These are phyloP conservation scores for Naegleria lovaniensis DNA, from an alignment of 208 protist species.

Conservation along the genomic window DNA sequence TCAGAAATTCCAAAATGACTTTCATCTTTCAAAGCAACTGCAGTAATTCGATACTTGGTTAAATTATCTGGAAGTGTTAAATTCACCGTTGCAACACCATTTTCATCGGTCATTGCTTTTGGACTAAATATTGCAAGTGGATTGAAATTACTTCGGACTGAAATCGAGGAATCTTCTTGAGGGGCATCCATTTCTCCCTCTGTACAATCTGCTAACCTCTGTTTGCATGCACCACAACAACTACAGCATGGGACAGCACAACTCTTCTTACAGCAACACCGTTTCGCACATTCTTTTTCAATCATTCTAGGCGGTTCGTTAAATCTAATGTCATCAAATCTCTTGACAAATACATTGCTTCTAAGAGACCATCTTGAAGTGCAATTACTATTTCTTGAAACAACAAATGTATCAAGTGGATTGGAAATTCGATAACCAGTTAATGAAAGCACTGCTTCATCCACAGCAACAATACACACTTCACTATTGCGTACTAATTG, in stretches of 20 bases:
- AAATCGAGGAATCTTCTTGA: not conserved
- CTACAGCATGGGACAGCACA: too few relatives aligned
- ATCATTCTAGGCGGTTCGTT: too few relatives aligned
- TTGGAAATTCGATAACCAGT: not conserved
- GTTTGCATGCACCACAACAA: too few relatives aligned
- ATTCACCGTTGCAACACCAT: not conserved
- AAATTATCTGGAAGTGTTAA: constrained; percentile 39
- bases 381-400: too few relatives aligned
- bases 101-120: not conserved
- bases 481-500: not conserved
- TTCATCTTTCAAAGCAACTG: not conserved
- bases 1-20: constrained; percentile 29
- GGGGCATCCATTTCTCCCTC: too few relatives aligned
- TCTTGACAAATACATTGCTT: not conserved
- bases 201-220: too few relatives aligned
- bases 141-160: constrained; percentile 23
- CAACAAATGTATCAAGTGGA: not conserved
- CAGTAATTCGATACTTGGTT: constrained; percentile 22
- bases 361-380: not conserved
- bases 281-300: too few relatives aligned
- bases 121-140: not conserved
- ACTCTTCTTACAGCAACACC: too few relatives aligned
- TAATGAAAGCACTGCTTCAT: not conserved
- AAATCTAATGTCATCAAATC: not conserved
- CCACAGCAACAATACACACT: not conserved